Conservation (phyloP, 2,329 filamentous ascomycete species). For the Pezicula rhizophila region DNA sequence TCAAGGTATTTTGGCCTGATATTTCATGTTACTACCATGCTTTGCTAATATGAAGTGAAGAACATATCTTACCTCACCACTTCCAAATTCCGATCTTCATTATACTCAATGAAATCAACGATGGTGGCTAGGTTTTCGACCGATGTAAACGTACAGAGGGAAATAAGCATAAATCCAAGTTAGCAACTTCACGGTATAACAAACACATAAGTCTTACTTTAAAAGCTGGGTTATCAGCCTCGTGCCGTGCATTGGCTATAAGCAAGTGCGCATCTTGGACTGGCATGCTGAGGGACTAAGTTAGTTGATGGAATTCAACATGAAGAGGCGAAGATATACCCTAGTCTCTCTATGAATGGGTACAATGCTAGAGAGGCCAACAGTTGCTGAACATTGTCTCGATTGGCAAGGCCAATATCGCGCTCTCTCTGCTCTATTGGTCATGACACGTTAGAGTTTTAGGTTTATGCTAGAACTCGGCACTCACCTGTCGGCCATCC, state of each 20-base stretch:
- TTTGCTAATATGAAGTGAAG: too few relatives aligned
- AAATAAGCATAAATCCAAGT: constrained; percentile 45
- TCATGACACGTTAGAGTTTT: background rate
- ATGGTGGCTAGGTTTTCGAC: constrained; percentile 44
- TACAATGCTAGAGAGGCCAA: constrained; percentile 51
- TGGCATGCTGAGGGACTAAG: constrained; percentile 40
- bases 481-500: constrained; percentile 60
- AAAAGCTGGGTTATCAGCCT: constrained; percentile 46
- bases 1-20: too few relatives aligned
- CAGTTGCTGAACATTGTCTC: constrained; percentile 47
- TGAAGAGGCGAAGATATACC: constrained; percentile 6
- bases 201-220: constrained; percentile 39
- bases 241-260: constrained; percentile 47
- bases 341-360: constrained; percentile 39
- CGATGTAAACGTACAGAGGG: constrained; percentile 58
- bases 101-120: constrained; percentile 4
- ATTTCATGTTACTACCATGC: too few relatives aligned
- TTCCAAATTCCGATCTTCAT: background rate
- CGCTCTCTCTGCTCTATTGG: constrained; percentile 41
- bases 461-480: background rate
- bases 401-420: constrained; percentile 48
- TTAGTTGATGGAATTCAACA: constrained; percentile 7
- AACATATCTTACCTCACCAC: background rate
- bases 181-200: constrained; percentile 5
- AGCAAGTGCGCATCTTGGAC: constrained; percentile 51